Evolutionary conservation across 1,284 basidiomycete species (phyloP).

Genomic region (Ceratobasidium theobromae): DNA sequence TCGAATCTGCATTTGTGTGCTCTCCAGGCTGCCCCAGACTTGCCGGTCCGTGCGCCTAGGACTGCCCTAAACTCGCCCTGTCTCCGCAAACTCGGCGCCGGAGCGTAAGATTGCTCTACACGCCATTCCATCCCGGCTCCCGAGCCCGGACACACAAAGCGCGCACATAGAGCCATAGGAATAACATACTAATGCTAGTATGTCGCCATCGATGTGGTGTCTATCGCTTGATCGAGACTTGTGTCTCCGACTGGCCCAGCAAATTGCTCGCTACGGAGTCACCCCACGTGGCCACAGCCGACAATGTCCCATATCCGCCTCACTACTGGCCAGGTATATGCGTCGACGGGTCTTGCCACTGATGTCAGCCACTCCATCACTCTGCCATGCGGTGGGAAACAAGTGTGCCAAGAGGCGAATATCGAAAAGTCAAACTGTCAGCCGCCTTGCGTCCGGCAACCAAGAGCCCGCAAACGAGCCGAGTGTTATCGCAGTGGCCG

Average conservation of each 20-base stretch:
- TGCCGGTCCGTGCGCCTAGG: no score
- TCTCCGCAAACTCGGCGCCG: no score
- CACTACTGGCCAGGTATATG: no score
- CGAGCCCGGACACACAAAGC: no score
- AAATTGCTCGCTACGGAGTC: not conserved
- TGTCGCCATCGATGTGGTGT: conserved; percentile 36
- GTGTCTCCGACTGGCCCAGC: not conserved
- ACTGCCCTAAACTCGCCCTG: no score
- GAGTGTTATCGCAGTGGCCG: conserved; percentile 28
- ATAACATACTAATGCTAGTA: no score
- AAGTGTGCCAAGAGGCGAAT: no score
- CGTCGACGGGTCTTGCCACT: no score
- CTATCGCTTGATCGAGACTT: conserved; percentile 49
- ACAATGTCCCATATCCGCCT: no score
- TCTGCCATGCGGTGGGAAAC: not conserved
- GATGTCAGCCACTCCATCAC: not conserved
- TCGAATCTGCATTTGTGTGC: not conserved
- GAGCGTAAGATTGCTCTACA: conserved; percentile 5
- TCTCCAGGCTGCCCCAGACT: conserved; percentile 17
- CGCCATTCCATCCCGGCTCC: conserved; percentile 25
- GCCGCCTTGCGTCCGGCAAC: not conserved
- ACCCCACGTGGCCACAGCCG: not conserved
- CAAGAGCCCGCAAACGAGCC: not conserved
- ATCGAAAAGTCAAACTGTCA: not conserved
- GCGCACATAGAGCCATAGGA: no score